Evolutionary conservation across 495 filamentous ascomycete species (phyloP).

Genomic region (Trichoderma reesei): DNA sequence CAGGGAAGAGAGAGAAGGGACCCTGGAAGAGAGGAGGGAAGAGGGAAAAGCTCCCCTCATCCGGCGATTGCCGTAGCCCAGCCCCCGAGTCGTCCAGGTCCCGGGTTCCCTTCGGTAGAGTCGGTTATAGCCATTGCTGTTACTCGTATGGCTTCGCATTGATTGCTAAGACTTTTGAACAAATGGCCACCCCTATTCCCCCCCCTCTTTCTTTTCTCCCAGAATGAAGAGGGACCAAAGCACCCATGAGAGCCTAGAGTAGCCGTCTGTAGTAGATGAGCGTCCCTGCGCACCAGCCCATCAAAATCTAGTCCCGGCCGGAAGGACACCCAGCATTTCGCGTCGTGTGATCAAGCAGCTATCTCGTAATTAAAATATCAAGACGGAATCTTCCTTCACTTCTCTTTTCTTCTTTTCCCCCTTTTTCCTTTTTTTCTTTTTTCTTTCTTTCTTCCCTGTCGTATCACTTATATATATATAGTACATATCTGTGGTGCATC

Average conservation of each 20-base stretch:
- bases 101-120: background rate
- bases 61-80: background rate
- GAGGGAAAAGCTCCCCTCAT: slow-evolving; percentile 7
- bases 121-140: background rate
- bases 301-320: background rate
- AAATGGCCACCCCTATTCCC: too few species aligned
- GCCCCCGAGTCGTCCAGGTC: background rate
- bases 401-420: background rate
- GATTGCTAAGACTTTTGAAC: background rate
- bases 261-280: background rate
- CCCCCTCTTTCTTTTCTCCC: too few species aligned
- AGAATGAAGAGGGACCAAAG: too few species aligned
- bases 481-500: too few species aligned
- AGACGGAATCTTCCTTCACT: background rate
- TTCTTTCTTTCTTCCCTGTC: background rate
- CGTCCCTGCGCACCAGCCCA: too few species aligned
- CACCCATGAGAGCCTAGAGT: slow-evolving; percentile 1
- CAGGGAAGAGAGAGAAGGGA: background rate
- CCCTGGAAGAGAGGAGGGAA: background rate
- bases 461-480: too few species aligned
- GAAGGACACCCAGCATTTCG: too few species aligned
- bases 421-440: background rate
- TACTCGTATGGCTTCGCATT: background rate
- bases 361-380: background rate
- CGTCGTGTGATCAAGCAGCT: slow-evolving; percentile 4